Evolutionary conservation across 306 rosid species (phyloP).

Genomic region (Abrus pulchellus): DNA sequence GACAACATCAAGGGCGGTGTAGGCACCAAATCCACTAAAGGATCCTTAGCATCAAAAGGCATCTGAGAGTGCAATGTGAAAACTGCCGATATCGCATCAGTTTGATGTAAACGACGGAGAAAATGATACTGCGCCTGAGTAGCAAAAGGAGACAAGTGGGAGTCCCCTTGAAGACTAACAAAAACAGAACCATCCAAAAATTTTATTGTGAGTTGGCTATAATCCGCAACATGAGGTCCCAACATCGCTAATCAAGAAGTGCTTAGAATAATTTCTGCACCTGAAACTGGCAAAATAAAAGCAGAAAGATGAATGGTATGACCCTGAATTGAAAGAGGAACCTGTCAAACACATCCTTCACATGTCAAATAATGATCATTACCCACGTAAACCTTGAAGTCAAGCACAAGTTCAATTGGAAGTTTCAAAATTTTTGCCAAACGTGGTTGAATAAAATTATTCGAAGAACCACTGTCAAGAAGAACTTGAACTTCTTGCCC

Average conservation of each 20-base stretch:
- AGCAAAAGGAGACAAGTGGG: background rate
- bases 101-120: background rate
- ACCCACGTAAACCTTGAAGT: too few relatives aligned
- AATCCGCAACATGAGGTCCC: background rate
- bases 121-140: background rate
- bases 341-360: background rate
- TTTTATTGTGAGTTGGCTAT: background rate
- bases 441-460: background rate
- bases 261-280: background rate
- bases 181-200: background rate
- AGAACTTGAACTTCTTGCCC: background rate
- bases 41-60: background rate
- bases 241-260: background rate
- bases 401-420: background rate
- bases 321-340: background rate
- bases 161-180: background rate
- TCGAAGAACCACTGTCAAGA: background rate
- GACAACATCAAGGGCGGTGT: background rate
- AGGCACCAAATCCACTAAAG: background rate
- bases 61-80: background rate
- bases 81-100: background rate
- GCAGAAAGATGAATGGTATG: background rate
- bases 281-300: background rate
- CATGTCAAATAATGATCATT: background rate
- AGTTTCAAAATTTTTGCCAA: background rate